Percentiles rank a stretch among this genome's conserved stretches.
Evolutionary conservation across 352 stramenopile species (phyloP).

Genomic region (Aphanomyces astaci): DNA sequence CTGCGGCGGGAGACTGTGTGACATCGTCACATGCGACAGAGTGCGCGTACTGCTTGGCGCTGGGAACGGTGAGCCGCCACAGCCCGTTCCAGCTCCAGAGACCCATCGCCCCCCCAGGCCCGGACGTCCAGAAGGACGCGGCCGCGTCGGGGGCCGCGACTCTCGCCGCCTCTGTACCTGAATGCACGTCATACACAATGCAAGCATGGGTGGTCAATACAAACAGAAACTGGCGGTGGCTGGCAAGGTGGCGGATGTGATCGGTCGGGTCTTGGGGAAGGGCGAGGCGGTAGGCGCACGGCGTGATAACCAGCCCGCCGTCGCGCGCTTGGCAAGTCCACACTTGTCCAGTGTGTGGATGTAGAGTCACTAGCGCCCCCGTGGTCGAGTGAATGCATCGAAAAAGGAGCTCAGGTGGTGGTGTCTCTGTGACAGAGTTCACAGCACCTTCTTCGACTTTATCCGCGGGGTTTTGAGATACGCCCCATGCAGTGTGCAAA

Average conservation of each 20-base stretch:
- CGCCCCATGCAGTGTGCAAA: conserved; percentile 8
- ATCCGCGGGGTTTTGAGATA: too few relatives aligned
- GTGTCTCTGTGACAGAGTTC: too few relatives aligned
- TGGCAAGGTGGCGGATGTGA: conserved; percentile 25
- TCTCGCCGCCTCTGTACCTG: conserved; percentile 34
- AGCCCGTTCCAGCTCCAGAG: conserved; percentile 48
- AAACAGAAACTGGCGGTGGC: conserved; percentile 43
- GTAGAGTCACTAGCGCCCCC: conserved; percentile 58
- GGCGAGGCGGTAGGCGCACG: conserved; percentile 24
- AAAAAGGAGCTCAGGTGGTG: conserved; percentile 22
- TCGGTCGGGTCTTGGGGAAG: conserved; percentile 23
- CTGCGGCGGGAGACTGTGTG: conserved; percentile 26
- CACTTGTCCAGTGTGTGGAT: conserved; percentile 30
- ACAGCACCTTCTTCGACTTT: too few relatives aligned
- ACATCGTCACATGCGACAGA: conserved; percentile 4
- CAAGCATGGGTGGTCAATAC: conserved; percentile 24
- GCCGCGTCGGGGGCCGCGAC: conserved; percentile 32
- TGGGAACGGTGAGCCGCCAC: conserved; percentile 53
- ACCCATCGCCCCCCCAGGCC: conserved; percentile 43
- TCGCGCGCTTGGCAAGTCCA: conserved; percentile 37
- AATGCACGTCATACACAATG: conserved; percentile 47
- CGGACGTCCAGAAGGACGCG: conserved; percentile 38
- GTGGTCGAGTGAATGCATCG: conserved; percentile 61
- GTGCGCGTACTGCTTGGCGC: conserved; percentile 37
- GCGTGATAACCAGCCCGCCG: not conserved